These are phyloP conservation scores for Osmanthus fragrans DNA, from an alignment of 257 asterid species.

Conservation along the genomic window DNA sequence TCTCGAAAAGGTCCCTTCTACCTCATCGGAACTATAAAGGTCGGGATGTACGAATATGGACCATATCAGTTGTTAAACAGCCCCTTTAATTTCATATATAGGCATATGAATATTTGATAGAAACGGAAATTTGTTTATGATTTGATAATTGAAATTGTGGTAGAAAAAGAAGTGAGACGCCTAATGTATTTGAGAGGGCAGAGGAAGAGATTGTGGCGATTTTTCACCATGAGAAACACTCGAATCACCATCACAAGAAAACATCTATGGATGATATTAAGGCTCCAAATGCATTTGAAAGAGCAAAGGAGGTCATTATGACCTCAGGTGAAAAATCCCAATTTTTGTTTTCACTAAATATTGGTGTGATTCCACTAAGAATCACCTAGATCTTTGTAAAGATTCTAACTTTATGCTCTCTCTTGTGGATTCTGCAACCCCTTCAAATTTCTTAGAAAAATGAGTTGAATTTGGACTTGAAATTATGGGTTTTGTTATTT, in stretches of 20 bases:
- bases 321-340: too few species aligned
- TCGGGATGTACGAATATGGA: too few species aligned
- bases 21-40: too few species aligned
- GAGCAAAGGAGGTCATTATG: conserved; percentile 59
- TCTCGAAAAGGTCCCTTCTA: too few species aligned
- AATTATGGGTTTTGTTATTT: too few species aligned
- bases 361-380: too few species aligned
- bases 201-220: conserved; percentile 49
- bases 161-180: conserved; percentile 44
- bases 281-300: conserved; percentile 77
- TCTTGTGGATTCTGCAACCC: too few species aligned
- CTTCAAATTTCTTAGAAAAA: too few species aligned
- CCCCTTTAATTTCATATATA: neutral
- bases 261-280: conserved; percentile 56
- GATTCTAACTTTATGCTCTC: too few species aligned
- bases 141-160: conserved; percentile 16
- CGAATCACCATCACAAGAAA: conserved; percentile 49
- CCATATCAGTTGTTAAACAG: neutral
- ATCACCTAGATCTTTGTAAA: too few species aligned
- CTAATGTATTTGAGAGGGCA: conserved; percentile 44
- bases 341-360: too few species aligned
- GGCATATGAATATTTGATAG: neutral
- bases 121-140: neutral
- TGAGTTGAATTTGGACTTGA: too few species aligned
- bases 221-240: conserved; percentile 28